Evolutionary conservation across 1,139 yeast genomes (phyloP), one percentile per base, ranked within the genome.

Genomic region (Debaryomyces fabryi): DNA sequence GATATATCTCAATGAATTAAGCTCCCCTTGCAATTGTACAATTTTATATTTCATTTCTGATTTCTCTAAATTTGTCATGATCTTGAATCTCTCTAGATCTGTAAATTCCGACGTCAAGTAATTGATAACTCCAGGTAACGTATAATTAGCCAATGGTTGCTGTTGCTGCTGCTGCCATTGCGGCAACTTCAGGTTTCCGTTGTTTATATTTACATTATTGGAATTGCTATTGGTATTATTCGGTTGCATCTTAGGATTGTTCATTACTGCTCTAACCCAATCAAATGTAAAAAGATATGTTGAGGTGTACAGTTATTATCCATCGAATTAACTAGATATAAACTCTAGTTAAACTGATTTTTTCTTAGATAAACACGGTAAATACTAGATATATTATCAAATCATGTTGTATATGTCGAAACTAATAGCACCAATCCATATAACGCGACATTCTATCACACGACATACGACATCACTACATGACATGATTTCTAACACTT

Each of bases 61-160:
- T 50, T 76, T 76, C 58, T 82, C 86, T 55, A 82, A 65, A 58
- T 79, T 82, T 51, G 79, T 74, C 67, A 79, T 70, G 61, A 82
- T 79, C 58, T 81, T 77, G 63, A 74, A 81, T 49, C 83, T 65
- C 58, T 82, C 87, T 52, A 81, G 71, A 50, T 78, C 76, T 25
- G 86, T 81, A 64, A 82, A 82, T 55, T 82, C 86, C 8, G 80
- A 73, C 30, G 85, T 83, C 47, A 82, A 66, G 58, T 82, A 82
- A 58, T 80, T 82, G 65, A 82, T 82, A n/a, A 82, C 82, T 2
- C 87, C 87, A 0, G 87, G 87, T 23, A 82, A 68, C 2, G 85
- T 81, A 54, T 82, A 82, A 44, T 75, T 74, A 4, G 71, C 65
- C 27, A 59, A 46, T n/a, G 58, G 53, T 18, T 32, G 52, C 27